Conservation (phyloP, 2,329 filamentous ascomycete genomes). For the Exophiala sp. region DNA sequence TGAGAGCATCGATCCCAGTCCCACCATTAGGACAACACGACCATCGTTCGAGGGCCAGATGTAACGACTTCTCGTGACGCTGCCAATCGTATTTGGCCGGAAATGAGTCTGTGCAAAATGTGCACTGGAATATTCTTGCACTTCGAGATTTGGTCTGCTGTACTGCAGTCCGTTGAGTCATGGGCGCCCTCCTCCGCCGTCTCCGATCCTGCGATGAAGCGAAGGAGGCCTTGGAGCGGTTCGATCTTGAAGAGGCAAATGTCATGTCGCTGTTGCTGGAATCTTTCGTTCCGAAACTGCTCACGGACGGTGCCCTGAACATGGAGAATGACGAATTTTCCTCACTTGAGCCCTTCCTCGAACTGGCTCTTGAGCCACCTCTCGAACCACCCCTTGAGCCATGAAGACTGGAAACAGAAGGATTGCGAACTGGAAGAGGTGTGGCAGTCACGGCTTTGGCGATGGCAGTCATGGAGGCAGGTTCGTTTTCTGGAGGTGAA, state of each 20-base stretch:
- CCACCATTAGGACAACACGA: conserved; percentile 59
- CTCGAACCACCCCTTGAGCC: conserved; percentile 35
- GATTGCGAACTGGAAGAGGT: conserved; percentile 31
- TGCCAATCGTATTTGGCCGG: conserved; percentile 59
- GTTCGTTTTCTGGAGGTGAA: conserved; percentile 67
- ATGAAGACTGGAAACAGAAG: conserved; percentile 23
- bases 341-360: conserved; percentile 43
- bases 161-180: conserved; percentile 40
- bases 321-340: conserved; percentile 50
- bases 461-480: conserved; percentile 62
- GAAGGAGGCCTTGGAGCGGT: conserved; percentile 55
- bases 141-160: conserved; percentile 40
- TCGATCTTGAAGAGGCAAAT: conserved; percentile 55
- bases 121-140: conserved; percentile 54
- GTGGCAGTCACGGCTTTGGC: conserved; percentile 55
- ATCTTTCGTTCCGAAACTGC: conserved; percentile 53
- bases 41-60: conserved; percentile 56
- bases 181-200: conserved; percentile 50
- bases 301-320: conserved; percentile 51
- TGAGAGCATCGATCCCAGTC: conserved; percentile 38
- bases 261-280: conserved; percentile 55
- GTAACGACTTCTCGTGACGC: conserved; percentile 57
- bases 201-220: conserved; percentile 59
- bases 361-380: conserved; percentile 34
- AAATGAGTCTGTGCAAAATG: conserved; percentile 57